These are phyloP conservation scores for Ceratobasidium sp. DNA, from an alignment of 1,284 basidiomycete genomes.

Conservation along the genomic window DNA sequence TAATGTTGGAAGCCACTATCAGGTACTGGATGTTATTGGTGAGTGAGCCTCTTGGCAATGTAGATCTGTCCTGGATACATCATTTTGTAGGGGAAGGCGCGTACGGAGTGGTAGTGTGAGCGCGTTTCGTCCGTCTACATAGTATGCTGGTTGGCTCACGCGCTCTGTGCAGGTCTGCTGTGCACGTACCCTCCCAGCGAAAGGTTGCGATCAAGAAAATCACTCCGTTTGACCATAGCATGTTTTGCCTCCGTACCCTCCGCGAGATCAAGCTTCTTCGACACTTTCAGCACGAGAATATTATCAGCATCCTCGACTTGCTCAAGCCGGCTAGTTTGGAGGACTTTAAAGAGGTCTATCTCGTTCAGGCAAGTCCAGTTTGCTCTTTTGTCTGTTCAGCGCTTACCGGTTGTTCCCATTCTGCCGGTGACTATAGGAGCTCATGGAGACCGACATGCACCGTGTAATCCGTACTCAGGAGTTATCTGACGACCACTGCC, in stretches of 20 bases:
- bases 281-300: conserved; percentile 93
- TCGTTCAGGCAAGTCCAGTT: conserved; percentile 66
- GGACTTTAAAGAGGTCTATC: conserved; percentile 92
- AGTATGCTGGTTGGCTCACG: not conserved
- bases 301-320: conserved; percentile 95
- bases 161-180: conserved; percentile 69
- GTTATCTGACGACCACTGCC: conserved; percentile 90
- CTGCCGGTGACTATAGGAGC: conserved; percentile 87
- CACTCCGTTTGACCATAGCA: conserved; percentile 91
- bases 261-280: conserved; percentile 89
- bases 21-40: conserved; percentile 80
- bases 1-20: conserved; percentile 61
- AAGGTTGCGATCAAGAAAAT: conserved; percentile 94
- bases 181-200: conserved; percentile 81
- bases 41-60: conserved; percentile 22
- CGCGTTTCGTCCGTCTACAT: conserved; percentile 33
- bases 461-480: conserved; percentile 82
- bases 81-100: conserved; percentile 74
- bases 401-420: conserved; percentile 10
- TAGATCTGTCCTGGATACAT: conserved; percentile 35
- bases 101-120: conserved; percentile 77
- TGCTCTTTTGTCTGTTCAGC: conserved; percentile 62
- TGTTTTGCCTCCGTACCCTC: conserved; percentile 88
- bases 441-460: conserved; percentile 84
- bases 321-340: conserved; percentile 91